Conservation (phyloP, 139 green algal species). For the Coelastrella sp. region DNA sequence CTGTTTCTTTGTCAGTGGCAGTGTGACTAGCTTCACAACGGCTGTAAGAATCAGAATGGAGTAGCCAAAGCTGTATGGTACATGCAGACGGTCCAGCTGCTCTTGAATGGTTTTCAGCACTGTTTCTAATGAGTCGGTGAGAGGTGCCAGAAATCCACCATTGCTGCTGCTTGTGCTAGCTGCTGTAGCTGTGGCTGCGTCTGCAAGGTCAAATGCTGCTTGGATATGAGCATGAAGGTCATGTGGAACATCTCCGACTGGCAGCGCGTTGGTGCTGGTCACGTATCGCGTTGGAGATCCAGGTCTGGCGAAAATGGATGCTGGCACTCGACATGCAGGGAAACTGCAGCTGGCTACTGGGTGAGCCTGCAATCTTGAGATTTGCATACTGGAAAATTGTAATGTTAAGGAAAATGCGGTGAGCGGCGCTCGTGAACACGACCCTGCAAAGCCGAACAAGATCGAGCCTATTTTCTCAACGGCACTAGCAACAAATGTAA, state of each 20-base stretch:
- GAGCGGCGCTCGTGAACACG: too few relatives aligned
- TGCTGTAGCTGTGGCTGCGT: slow-evolving; percentile 35
- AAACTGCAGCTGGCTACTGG: not conserved
- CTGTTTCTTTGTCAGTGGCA: slow-evolving; percentile 84
- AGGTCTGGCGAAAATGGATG: not conserved
- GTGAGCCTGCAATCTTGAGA: not conserved
- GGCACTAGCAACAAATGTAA: too few relatives aligned
- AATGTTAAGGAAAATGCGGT: too few relatives aligned
- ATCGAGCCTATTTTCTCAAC: too few relatives aligned
- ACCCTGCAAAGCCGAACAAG: too few relatives aligned
- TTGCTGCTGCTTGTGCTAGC: slow-evolving; percentile 21
- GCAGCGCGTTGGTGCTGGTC: not conserved
- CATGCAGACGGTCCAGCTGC: slow-evolving; percentile 66
- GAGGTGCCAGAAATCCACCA: slow-evolving; percentile 68
- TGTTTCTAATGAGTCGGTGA: slow-evolving; percentile 65
- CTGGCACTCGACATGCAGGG: not conserved
- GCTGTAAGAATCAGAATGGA: slow-evolving; percentile 85
- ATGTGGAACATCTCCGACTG: slow-evolving; percentile 7
- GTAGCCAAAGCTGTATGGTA: slow-evolving; percentile 86
- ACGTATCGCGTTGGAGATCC: not conserved
- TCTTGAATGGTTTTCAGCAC: slow-evolving; percentile 62
- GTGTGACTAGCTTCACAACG: slow-evolving; percentile 74
- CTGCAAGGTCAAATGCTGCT: slow-evolving; percentile 8
- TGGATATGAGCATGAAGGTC: slow-evolving; percentile 14
- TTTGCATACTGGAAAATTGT: not conserved